Conservation (phyloP, 805 yeast genomes). For the Cyberlindnera bimundalis region DNA sequence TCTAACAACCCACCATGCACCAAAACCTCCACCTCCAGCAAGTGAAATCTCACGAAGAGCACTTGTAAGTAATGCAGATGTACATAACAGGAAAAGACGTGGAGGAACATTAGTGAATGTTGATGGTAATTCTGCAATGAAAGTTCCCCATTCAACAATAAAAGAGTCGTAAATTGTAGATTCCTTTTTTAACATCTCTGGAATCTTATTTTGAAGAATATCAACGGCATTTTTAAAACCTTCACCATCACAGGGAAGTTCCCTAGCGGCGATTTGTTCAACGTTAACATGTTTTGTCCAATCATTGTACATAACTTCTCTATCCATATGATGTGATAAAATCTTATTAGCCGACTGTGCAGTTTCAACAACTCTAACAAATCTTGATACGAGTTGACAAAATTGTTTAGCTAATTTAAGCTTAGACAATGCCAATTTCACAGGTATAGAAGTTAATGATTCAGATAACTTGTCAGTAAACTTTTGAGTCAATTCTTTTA, state of each 20-base stretch:
- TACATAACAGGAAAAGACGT: conserved; percentile 49
- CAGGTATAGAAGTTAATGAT: conserved; percentile 46
- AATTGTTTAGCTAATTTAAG: conserved; percentile 52
- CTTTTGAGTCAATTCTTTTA: conserved; percentile 49
- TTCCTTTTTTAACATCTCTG: conserved; percentile 28
- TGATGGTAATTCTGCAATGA: conserved; percentile 40
- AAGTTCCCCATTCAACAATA: conserved; percentile 31
- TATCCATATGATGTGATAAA: conserved; percentile 40
- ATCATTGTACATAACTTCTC: conserved; percentile 50
- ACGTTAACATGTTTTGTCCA: conserved; percentile 52
- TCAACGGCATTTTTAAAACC: conserved; percentile 33
- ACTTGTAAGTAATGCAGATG: conserved; percentile 52
- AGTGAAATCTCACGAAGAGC: conserved; percentile 61
- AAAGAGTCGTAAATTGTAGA: conserved; percentile 14
- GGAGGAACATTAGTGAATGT: conserved; percentile 51
- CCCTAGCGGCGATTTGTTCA: conserved; percentile 42
- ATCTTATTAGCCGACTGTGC: conserved; percentile 48
- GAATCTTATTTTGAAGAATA: conserved; percentile 36
- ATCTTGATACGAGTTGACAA: conserved; percentile 47
- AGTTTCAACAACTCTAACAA: conserved; percentile 52
- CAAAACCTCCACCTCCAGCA: conserved; percentile 56
- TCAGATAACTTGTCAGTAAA: conserved; percentile 43
- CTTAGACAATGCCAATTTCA: conserved; percentile 48
- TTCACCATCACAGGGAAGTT: conserved; percentile 44
- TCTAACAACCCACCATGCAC: conserved; percentile 72